Base-by-base conservation (phyloP, 345 rosid species). In the Microthlaspi erraticum region DNA sequence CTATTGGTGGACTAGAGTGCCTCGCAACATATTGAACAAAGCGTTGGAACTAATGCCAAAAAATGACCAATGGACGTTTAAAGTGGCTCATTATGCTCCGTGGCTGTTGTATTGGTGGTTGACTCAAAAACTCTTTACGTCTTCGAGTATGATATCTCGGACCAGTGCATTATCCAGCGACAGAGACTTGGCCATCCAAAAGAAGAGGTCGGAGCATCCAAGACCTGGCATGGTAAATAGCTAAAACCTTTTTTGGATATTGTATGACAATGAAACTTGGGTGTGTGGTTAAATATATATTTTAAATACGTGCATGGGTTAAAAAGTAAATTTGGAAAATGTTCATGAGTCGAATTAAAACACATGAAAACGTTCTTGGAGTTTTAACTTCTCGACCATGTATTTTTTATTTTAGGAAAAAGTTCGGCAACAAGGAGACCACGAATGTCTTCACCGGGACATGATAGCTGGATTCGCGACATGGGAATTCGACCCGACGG, bases 81-180 rank as follows among this genome's bases (percentile, higher is more conserved):
- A 76, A 17, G 77, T 93, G 16, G 96, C 94, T 33, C 85, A 83
- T 77, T 76, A 82, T 26, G 65, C 80, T 36, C 98, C 96, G 8
- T 91, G 96, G 92, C 38, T 93, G 23, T 75, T 91, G 55, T 64
- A 89, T 82, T 87, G 94, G 94, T 93, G 96, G 96, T 81, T 93
- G 86, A 78, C 85, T 19, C 96, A 91, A 71, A 93, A 93, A 69
- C 78, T 83, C 86, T 88, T 90, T 74, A 74, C 92, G 26, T 68
- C 92, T 1, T 73, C 83, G 48, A 84, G 87, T 64, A 56, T 86
- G 2, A 32, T 76, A 77, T 38, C 86, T 0, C 82, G 91, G 20
- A 81, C 81, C 60, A 57, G 9, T 39, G 78, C 79, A 0, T n/a
- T 83, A 53, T 80, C 79, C 44, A 59, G 83, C 67, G 81, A 73